phyloP scores from a whole-genome alignment of 1,139 yeast genomes.

The Candida sp. region DNA sequence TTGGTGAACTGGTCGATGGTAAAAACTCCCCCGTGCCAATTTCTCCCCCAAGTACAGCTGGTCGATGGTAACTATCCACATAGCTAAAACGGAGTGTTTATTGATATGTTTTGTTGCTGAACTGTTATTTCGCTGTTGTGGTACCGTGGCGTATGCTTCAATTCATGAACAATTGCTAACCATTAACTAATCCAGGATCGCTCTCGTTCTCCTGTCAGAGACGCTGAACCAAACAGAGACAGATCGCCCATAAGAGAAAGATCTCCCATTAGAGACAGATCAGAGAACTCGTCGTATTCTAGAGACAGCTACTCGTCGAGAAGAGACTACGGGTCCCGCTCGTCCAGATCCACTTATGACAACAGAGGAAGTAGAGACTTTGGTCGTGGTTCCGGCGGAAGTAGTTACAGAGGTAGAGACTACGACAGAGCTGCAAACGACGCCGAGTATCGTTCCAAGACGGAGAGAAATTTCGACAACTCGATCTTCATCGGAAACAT shows the following conservation, averaged over 20 bases:
- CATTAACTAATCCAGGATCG: constrained; percentile 37
- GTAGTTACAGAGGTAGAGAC: background rate
- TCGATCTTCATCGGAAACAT: constrained; percentile 77
- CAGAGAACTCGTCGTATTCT: constrained; percentile 28
- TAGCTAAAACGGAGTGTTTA: background rate
- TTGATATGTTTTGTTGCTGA: background rate
- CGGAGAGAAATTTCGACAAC: constrained; percentile 71
- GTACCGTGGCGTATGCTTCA: background rate
- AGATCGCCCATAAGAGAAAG: constrained; percentile 11
- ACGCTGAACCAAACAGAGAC: constrained; percentile 16
- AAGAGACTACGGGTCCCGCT: constrained; percentile 21
- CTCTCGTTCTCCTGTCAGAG: constrained; percentile 37
- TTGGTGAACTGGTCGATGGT: background rate
- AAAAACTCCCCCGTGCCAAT: too few species aligned
- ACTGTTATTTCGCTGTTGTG: background rate
- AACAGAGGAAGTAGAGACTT: constrained; percentile 27
- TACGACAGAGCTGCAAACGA: constrained; percentile 28
- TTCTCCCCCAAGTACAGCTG: too few species aligned
- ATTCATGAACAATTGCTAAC: constrained; percentile 20
- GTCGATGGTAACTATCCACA: too few species aligned
- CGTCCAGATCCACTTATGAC: constrained; percentile 13
- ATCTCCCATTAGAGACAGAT: constrained; percentile 48
- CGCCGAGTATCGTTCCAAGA: constrained; percentile 33
- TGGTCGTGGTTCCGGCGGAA: constrained; percentile 21
- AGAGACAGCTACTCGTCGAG: constrained; percentile 18